These are phyloP conservation scores for Striga hermonthica DNA, from an alignment of 305 asterid species.

Conservation along the genomic window DNA sequence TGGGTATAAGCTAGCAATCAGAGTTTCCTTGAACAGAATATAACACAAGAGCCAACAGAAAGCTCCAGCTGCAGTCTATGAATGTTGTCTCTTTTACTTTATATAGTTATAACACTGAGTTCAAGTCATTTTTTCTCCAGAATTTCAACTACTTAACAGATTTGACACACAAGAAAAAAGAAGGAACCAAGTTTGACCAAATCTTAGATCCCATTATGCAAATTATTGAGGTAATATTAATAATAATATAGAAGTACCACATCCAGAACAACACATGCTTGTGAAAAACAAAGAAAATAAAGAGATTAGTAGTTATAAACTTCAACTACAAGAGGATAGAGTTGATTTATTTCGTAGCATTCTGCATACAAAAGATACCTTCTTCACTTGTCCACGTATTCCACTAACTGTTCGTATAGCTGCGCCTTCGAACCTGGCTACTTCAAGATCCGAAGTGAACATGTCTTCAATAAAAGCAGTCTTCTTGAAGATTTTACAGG, in stretches of 20 bases:
- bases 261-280: no score
- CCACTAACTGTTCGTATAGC: conserved; percentile 93
- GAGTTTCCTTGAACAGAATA: no score
- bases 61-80: no score
- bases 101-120: no score
- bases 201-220: not conserved
- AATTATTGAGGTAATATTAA: not conserved
- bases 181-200: not conserved
- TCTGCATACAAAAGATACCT: conserved; percentile 47
- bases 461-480: conserved; percentile 90
- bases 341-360: not conserved
- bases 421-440: conserved; percentile 98
- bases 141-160: not conserved
- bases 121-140: no score
- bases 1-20: not conserved
- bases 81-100: no score
- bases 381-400: conserved; percentile 94
- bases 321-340: not conserved
- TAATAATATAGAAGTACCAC: conserved; percentile 1
- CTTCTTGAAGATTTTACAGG: conserved; percentile 89
- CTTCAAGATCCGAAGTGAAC: conserved; percentile 97
- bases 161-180: not conserved
- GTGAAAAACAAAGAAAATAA: no score
- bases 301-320: no score
- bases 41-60: no score